These are phyloP conservation scores for Saccharomyces kudriavzevii DNA, from an alignment of 805 yeast species.

Conservation along the genomic window DNA sequence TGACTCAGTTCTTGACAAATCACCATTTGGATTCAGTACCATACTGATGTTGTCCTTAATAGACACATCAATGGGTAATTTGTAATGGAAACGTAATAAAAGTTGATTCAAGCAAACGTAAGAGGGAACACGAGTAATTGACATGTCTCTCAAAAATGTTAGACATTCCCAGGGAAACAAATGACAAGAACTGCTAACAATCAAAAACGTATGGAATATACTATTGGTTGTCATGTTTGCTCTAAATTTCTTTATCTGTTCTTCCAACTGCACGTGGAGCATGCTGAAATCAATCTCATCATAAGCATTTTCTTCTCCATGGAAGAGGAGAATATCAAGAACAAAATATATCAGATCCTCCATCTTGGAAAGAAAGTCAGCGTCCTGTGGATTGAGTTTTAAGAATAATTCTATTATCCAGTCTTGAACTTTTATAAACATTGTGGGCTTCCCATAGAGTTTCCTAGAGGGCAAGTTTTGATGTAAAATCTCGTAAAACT, in stretches of 20 bases:
- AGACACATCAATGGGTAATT: constrained; percentile 12
- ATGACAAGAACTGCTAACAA: constrained; percentile 61
- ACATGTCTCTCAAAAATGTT: constrained; percentile 41
- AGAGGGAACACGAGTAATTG: constrained; percentile 75
- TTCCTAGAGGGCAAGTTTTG: constrained; percentile 43
- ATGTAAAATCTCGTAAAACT: constrained; percentile 36
- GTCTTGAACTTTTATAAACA: constrained; percentile 35
- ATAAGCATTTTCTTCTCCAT: constrained; percentile 57
- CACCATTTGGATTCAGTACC: constrained; percentile 77
- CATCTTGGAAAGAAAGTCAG: constrained; percentile 31
- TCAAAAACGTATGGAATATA: constrained; percentile 51
- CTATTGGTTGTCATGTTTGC: constrained; percentile 6
- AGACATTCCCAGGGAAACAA: constrained; percentile 87
- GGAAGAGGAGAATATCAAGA: constrained; percentile 50
- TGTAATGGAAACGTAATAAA: constrained; percentile 13
- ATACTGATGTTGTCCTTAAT: constrained; percentile 40
- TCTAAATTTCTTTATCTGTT: constrained; percentile 34
- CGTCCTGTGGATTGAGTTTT: constrained; percentile 33
- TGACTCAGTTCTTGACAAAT: constrained; percentile 58
- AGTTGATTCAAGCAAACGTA: constrained; percentile 36
- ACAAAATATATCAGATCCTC: constrained; percentile 60
- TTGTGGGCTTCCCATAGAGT: constrained; percentile 18
- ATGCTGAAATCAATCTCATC: constrained; percentile 57
- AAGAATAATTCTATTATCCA: constrained; percentile 45
- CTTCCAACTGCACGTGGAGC: constrained; percentile 45